Conservation (phyloP, 2,329 filamentous ascomycete genomes). For the Monascus ruber region DNA sequence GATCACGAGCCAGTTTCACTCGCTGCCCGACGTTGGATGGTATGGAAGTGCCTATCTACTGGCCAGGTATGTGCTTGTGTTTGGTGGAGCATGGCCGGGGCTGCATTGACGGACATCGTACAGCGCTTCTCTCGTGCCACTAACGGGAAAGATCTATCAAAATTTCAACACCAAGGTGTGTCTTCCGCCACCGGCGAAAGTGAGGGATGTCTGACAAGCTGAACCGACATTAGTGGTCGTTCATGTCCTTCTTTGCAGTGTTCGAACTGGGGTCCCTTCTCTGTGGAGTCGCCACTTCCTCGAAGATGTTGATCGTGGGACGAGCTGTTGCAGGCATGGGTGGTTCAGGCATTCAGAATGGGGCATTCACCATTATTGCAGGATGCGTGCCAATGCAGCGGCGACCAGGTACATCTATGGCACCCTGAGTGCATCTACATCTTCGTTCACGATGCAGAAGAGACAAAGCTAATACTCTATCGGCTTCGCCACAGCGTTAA, state of each 20-base stretch:
- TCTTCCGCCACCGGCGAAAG: background rate
- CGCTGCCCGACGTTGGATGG: constrained; percentile 24
- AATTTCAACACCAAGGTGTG: constrained; percentile 27
- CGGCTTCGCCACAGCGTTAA: constrained; percentile 1
- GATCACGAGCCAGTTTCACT: constrained; percentile 35
- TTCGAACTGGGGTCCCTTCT: constrained; percentile 19
- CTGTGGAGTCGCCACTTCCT: constrained; percentile 15
- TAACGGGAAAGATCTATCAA: constrained; percentile 43
- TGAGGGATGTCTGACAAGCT: background rate
- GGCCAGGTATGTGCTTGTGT: constrained; percentile 6
- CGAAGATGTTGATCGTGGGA: constrained; percentile 19
- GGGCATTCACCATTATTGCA: constrained; percentile 15
- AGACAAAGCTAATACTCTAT: background rate
- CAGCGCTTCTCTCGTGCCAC: constrained; percentile 40
- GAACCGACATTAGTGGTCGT: constrained; percentile 10
- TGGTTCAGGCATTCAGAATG: constrained; percentile 15
- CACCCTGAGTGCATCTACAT: background rate
- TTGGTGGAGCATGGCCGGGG: too few species aligned
- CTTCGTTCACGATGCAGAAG: constrained; percentile 1
- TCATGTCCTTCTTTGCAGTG: constrained; percentile 14
- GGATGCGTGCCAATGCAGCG: constrained; percentile 14
- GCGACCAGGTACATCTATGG: constrained; percentile 9
- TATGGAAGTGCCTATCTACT: constrained; percentile 32
- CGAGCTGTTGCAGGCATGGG: constrained; percentile 19
- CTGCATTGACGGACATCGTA: constrained; percentile 1